Base-by-base conservation (phyloP, 352 stramenopile genomes). In the Thalassiosira mediterranea region DNA sequence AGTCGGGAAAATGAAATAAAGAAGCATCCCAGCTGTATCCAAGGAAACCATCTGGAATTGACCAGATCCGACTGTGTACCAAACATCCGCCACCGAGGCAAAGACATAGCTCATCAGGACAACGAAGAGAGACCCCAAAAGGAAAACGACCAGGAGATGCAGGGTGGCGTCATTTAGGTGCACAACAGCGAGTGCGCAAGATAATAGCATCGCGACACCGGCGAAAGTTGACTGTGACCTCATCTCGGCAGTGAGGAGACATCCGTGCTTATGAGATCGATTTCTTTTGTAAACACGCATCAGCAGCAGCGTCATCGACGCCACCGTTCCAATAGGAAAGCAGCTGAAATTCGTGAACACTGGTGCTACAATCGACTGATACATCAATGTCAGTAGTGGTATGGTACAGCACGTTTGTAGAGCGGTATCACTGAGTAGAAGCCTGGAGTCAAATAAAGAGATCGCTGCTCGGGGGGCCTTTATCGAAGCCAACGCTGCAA, bases 31-130 rank as follows among this genome's bases (percentile, higher is more conserved):
- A 0, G 29, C 25, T 29, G 59, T 68, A 42, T 82, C 73, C 19
- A 82, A 31, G 28, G 66, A 78, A 4, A 82, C 47, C 73, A 82
- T 82, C 47, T 74, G 66, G 46, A 77, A 82, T 44, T 82, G 73
- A 29, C 73, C 67, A 21, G 73, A 74, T 21, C 73, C 73, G 28
- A 82, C 60, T 19, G 66, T 40, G 44, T 78, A 82, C 73, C 73
- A 82, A 17, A 69, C 52, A 60, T 82, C 73, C 1, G 59, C 47
- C 11, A 70, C 29, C 0, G 40, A n/a, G 11, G 66, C 73, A 34
- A 78, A 76, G 34, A 56, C 32, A 31, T 49, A 21, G 29, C 25
- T 54, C 11, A 72, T 26, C 15, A 81, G 32, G 4, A 74, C 19
- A 0, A 42, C 26, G 23, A 75, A 62, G 13, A 72, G 4, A 37